A percentile compares a stretch with the other conserved stretches of the same genome.
Conservation (phyloP, 2,329 filamentous ascomycete genomes). For the Byssochlamys sp. region DNA sequence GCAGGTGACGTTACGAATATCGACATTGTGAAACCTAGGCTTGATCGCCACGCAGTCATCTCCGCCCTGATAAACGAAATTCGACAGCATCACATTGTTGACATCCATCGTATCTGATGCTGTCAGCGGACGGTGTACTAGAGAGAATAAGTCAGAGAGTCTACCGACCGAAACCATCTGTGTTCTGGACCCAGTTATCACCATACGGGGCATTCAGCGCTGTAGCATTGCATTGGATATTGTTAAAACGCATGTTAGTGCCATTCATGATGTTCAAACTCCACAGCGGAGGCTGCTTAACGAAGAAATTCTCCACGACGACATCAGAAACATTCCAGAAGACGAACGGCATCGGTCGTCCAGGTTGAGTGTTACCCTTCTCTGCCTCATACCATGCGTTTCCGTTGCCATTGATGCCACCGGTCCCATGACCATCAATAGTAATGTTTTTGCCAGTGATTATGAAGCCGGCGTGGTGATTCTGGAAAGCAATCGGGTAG, state of each 20-base stretch:
- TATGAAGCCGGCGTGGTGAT: constrained; percentile 46
- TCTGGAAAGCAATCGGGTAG: constrained; percentile 47
- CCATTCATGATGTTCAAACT: constrained; percentile 50
- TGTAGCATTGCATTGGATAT: constrained; percentile 45
- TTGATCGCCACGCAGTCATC: constrained; percentile 56
- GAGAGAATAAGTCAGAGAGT: not conserved
- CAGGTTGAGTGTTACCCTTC: constrained; percentile 37
- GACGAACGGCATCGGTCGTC: constrained; percentile 50
- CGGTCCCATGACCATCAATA: constrained; percentile 44
- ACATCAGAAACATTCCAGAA: constrained; percentile 51
- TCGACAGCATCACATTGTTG: constrained; percentile 40
- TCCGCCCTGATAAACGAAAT: constrained; percentile 48
- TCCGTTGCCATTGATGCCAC: constrained; percentile 48
- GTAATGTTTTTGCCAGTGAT: constrained; percentile 42
- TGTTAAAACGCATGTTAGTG: constrained; percentile 43
- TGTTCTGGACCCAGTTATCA: constrained; percentile 49
- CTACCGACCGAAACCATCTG: constrained; percentile 41
- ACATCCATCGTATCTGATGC: constrained; percentile 45
- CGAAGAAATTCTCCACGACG: constrained; percentile 43
- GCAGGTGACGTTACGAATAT: constrained; percentile 46
- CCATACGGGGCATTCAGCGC: constrained; percentile 42
- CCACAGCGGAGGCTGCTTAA: constrained; percentile 46
- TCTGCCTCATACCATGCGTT: constrained; percentile 47
- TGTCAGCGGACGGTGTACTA: not conserved
- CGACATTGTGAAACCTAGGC: constrained; percentile 51